Conservation (phyloP, 1,139 yeast species). For the Geotrichum carabidarum region DNA sequence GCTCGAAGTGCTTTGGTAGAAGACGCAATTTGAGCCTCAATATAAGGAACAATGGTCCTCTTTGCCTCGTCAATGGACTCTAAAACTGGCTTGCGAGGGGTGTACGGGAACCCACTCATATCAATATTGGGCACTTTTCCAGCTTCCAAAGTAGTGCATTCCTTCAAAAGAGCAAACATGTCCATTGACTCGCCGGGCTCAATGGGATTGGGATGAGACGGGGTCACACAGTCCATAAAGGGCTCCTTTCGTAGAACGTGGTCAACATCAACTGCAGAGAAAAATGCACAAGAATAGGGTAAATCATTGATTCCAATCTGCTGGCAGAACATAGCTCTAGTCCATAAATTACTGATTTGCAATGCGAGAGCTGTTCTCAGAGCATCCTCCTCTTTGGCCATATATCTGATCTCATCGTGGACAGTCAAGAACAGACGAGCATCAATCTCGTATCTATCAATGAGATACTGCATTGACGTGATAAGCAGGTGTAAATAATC, state of each 20-base stretch:
- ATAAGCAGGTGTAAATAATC: conserved; percentile 85
- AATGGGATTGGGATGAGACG: conserved; percentile 70
- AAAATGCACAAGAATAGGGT: conserved; percentile 94
- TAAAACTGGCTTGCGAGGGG: not conserved
- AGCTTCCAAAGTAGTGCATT: conserved; percentile 23
- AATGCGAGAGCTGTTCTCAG: conserved; percentile 74
- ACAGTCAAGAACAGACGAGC: conserved; percentile 84
- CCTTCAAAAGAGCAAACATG: conserved; percentile 50
- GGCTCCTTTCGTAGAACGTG: conserved; percentile 85
- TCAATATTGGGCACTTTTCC: not conserved
- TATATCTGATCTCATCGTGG: conserved; percentile 88
- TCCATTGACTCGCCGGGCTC: conserved; percentile 74
- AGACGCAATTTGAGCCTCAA: conserved; percentile 12
- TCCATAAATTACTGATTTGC: conserved; percentile 91
- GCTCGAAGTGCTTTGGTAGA: conserved; percentile 6
- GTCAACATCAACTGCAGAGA: conserved; percentile 90
- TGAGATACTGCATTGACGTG: conserved; percentile 81
- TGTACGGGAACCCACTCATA: not conserved
- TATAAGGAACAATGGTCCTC: not conserved
- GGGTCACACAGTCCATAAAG: conserved; percentile 80
- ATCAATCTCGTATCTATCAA: conserved; percentile 57
- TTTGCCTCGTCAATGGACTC: not conserved
- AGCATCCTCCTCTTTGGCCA: conserved; percentile 67
- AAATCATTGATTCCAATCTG: conserved; percentile 83
- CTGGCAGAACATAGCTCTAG: conserved; percentile 91